Evolutionary conservation across 352 stramenopile species (phyloP), one percentile per base, ranked within the genome.

Genomic region (Aphanomyces invadans): DNA sequence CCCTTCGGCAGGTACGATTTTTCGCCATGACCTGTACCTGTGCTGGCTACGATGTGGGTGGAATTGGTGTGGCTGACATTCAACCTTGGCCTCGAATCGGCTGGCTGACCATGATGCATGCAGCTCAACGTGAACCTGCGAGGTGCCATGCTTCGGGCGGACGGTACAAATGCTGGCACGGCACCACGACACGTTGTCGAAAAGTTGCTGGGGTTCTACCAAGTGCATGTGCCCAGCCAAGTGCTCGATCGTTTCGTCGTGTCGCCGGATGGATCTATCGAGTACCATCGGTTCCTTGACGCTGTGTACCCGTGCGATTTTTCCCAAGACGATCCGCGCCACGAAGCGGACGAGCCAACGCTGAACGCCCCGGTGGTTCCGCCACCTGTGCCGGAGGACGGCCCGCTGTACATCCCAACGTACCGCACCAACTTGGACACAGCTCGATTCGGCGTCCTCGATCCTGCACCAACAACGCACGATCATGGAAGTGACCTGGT

Each of bases 261-360:
- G 60, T 26, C 46, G 31, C 17, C n/a, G n/a, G 42, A 57, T n/a
- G 60, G 42, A 21, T 25, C 12, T 15, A 44, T 67, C 9, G 42
- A 59, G 5, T 67, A 67, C 49, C 60, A 67, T 46, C 42, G 39
- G 7, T 67, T 67, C 60, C 57, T 67, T 60, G 60, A 67, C 29
- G 42, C 25, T 25, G 46, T 67, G 4, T 67, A 67, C 26, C 28
- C 39, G 3, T 53, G 57, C 45, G 57, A 65, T n/a, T 65, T 29
- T 9, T 38, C 9, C 17, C 10, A 33, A 23, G 55, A 42, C 4
- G 29, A 48, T 10, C 21, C 46, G 10, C 36, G 25, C 53, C 17
- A 45, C 36, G 4, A 28, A 4, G 53, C 36, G 7, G 21, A 29
- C 21, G 19, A 4, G 25, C 36, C 36, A 56, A 54, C 26, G 23